Base-by-base conservation (phyloP, 2,329 filamentous ascomycete genomes). In the Aureobasidium musti region DNA sequence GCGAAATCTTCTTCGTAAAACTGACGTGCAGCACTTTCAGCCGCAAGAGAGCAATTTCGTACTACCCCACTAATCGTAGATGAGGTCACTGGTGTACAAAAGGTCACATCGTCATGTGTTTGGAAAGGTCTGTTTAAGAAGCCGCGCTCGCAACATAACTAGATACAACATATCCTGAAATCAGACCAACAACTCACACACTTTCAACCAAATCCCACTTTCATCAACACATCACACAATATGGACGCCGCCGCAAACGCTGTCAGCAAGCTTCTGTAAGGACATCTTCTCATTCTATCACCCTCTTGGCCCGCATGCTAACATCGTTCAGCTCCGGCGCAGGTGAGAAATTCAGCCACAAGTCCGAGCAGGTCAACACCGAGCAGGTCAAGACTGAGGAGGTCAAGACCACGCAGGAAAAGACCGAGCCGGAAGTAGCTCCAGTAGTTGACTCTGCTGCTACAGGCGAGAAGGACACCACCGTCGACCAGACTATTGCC, bases 401-500 rank as follows among this genome's bases (percentile, higher is more conserved):
- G 5, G 52, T 53, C 63, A 59, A 57, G 50, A 47, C 14, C 43
- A 23, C 43, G 10, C 43, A 47, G 50, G 50, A 13, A 19, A 30
- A 35, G 8, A 35, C 35, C 26, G 49, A 53, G 41, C 26, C 57
- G 45, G 30, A 37, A 7, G 45, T 17, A 49, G 45, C 59, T 28
- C 45, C 43, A 50, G 56, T 47, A 41, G 56, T 60, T 60, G 56
- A 60, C 56, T 28, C 56, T 47, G 41, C 39, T 35, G 41, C 56
- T 43, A 60, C 56, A 60, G 56, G 56, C 39, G 39, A 60, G 39
- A 60, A 63, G 67, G 87, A 87, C 67, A 84, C 90, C 19, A 88
- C 85, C 13, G 86, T 91, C 3, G 84, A 90, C 86, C 91, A 77
- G 83, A 82, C 28, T 6, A 83, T 89, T 45, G 82, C 84, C 49